Conservation (phyloP, 2,329 filamentous ascomycete genomes). For the Talaromyces verruculosus region DNA sequence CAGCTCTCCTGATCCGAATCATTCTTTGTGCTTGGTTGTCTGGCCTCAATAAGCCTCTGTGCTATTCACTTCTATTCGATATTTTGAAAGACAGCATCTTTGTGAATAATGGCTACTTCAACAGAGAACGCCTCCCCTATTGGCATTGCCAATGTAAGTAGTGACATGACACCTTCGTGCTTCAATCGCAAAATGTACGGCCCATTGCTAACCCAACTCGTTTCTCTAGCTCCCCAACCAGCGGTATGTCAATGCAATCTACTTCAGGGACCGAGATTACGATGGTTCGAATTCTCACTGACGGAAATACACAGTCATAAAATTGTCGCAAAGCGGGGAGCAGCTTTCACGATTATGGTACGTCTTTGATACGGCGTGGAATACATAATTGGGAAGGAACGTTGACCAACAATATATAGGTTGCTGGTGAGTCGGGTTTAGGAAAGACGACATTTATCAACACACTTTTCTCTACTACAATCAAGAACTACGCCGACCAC, state of each 20-base stretch:
- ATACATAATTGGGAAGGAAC: constrained; percentile 29
- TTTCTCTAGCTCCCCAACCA: constrained; percentile 63
- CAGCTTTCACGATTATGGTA: constrained; percentile 99
- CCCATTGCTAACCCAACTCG: constrained; percentile 18
- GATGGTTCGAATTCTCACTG: constrained; percentile 24
- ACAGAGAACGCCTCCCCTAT: constrained; percentile 64
- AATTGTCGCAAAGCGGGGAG: constrained; percentile 80
- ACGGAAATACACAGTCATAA: constrained; percentile 57
- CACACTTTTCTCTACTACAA: constrained; percentile 99
- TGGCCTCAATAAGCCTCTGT: constrained; percentile 1
- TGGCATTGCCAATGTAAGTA: constrained; percentile 71
- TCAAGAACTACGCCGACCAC: constrained; percentile 99
- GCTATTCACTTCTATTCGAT: background rate
- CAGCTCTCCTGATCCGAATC: constrained; percentile 1
- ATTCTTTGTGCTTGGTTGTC: constrained; percentile 11
- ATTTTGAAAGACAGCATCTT: background rate
- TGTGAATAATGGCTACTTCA: constrained; percentile 51
- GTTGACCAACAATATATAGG: constrained; percentile 53
- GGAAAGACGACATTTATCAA: constrained; percentile 99
- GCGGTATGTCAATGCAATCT: constrained; percentile 55
- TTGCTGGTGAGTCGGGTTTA: constrained; percentile 95
- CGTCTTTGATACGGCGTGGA: constrained; percentile 29
- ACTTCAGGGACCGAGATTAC: constrained; percentile 13
- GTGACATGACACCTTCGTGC: background rate
- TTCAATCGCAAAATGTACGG: no score